Evolutionary conservation across 1,284 basidiomycete species (phyloP).

Genomic region (Apiotrichum porosum): DNA sequence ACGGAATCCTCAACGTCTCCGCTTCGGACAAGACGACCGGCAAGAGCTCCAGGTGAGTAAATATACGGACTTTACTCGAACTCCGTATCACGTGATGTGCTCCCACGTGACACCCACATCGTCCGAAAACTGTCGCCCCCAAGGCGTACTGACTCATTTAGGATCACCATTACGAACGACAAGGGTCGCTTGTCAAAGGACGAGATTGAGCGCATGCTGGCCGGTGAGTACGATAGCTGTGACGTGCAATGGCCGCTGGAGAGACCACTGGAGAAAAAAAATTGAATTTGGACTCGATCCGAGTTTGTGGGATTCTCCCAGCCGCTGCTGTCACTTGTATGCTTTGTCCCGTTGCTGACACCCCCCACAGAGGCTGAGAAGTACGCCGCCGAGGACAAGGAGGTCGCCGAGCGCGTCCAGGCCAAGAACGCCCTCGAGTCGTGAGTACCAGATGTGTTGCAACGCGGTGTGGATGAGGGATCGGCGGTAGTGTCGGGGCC

Average conservation of each 20-base stretch:
- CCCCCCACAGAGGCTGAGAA: constrained; percentile 95
- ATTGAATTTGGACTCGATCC: too few relatives aligned
- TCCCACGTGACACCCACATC: constrained; percentile 12
- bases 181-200: constrained; percentile 98
- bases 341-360: too few relatives aligned
- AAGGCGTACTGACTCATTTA: constrained; percentile 45
- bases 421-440: constrained; percentile 63
- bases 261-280: too few relatives aligned
- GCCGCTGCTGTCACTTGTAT: too few relatives aligned
- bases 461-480: too few relatives aligned
- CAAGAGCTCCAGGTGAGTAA: constrained; percentile 55
- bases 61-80: too few relatives aligned
- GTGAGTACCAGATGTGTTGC: too few relatives aligned
- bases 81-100: constrained; percentile 57
- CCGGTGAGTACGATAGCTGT: too few relatives aligned
- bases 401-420: constrained; percentile 61
- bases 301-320: too few relatives aligned
- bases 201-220: constrained; percentile 96
- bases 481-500: too few relatives aligned
- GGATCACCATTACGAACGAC: constrained; percentile 97
- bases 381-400: constrained; percentile 52
- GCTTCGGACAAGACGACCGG: constrained; percentile 97
- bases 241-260: too few relatives aligned
- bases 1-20: constrained; percentile 89
- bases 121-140: neutral